Evolutionary conservation across 805 yeast species (phyloP).

Genomic region (Candida ipomoeae): DNA sequence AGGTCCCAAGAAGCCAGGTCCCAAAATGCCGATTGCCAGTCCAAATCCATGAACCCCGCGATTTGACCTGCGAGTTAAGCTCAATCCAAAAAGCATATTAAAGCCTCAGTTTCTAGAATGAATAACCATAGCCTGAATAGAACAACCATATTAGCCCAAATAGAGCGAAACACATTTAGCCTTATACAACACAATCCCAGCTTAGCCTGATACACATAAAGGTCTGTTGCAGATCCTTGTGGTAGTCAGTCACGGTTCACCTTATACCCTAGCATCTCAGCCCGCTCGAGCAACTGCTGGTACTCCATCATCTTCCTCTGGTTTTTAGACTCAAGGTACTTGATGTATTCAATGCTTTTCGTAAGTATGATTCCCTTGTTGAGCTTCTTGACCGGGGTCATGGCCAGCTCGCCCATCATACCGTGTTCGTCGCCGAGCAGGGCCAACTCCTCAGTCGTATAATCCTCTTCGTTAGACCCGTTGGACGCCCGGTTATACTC

Average conservation of each 20-base stretch:
- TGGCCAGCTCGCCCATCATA: slow-evolving; percentile 34
- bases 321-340: slow-evolving; percentile 64
- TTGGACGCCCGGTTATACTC: slow-evolving; percentile 18
- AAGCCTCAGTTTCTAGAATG: too few relatives aligned
- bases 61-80: not conserved
- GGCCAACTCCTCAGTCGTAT: slow-evolving; percentile 8
- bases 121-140: too few relatives aligned
- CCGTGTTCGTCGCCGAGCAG: slow-evolving; percentile 30
- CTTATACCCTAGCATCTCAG: slow-evolving; percentile 30
- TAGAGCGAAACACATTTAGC: too few relatives aligned
- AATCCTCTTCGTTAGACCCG: slow-evolving; percentile 6
- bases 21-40: too few relatives aligned
- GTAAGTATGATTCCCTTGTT: slow-evolving; percentile 75
- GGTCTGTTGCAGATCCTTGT: not conserved
- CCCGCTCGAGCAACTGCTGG: slow-evolving; percentile 39
- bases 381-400: slow-evolving; percentile 68
- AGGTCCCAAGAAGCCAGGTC: too few relatives aligned
- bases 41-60: not conserved
- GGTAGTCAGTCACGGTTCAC: not conserved
- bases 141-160: too few relatives aligned
- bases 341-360: slow-evolving; percentile 77
- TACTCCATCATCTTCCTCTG: slow-evolving; percentile 48
- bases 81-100: not conserved
- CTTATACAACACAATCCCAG: too few relatives aligned
- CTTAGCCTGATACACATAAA: too few relatives aligned